These are phyloP conservation scores for Solanum pinnatisectum DNA, from an alignment of 257 asterid genomes.

Conservation along the genomic window DNA sequence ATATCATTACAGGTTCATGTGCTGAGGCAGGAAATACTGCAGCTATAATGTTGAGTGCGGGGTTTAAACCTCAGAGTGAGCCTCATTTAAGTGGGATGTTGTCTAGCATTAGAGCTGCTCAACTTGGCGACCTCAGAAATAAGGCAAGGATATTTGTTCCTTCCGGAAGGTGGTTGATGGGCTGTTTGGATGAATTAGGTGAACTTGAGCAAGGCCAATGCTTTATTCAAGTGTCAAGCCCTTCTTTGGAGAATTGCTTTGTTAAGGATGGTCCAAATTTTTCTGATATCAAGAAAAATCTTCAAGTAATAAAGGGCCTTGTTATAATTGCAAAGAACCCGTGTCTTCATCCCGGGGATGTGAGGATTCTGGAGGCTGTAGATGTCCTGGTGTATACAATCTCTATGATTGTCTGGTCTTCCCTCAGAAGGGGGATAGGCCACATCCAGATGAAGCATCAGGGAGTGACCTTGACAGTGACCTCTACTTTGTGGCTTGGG, in stretches of 20 bases:
- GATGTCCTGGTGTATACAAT: constrained; percentile 58
- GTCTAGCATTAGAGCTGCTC: constrained; percentile 76
- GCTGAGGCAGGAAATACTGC: constrained; percentile 68
- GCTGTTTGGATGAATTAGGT: constrained; percentile 84
- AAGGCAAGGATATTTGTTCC: constrained; percentile 76
- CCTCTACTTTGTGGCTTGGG: constrained; percentile 93
- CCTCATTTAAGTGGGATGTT: constrained; percentile 88
- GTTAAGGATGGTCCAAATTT: constrained; percentile 59
- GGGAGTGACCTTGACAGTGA: constrained; percentile 98
- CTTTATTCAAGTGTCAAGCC: constrained; percentile 71
- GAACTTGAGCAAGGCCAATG: constrained; percentile 77
- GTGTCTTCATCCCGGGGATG: constrained; percentile 94
- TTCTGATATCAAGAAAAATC: constrained; percentile 16
- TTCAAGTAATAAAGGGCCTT: not conserved
- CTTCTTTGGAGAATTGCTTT: constrained; percentile 61
- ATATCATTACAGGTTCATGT: constrained; percentile 66
- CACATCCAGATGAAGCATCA: constrained; percentile 89
- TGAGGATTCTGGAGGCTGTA: constrained; percentile 78
- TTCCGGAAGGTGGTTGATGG: constrained; percentile 90
- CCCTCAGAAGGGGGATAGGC: constrained; percentile 87
- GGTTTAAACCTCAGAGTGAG: constrained; percentile 68
- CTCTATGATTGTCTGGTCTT: constrained; percentile 75
- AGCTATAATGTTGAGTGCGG: constrained; percentile 82
- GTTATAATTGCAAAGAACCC: not conserved
- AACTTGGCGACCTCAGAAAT: constrained; percentile 77